These are phyloP conservation scores for Cystofilobasidium ferigula DNA, from an alignment of 768 basidiomycete genomes.

Conservation along the genomic window DNA sequence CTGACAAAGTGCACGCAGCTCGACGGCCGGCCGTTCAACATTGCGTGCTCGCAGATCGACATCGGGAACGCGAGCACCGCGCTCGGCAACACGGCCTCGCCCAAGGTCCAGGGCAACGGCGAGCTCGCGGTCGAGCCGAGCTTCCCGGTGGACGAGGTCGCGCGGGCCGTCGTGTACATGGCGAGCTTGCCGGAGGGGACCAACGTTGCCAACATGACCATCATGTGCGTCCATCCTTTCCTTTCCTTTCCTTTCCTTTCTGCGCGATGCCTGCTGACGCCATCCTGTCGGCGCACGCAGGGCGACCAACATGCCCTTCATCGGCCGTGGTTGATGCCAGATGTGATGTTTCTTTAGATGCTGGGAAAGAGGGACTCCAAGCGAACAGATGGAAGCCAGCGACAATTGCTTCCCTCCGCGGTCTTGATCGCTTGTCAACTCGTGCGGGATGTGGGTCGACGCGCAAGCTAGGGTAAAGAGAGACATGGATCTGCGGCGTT, in stretches of 20 bases:
- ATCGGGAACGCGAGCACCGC: conserved; percentile 46
- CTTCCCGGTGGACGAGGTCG: conserved; percentile 64
- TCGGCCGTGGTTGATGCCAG: conserved; percentile 47
- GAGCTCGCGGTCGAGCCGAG: conserved; percentile 39
- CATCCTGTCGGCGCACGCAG: conserved; percentile 31
- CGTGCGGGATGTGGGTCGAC: too few species aligned
- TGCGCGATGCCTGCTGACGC: background rate
- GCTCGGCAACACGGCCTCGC: conserved; percentile 10
- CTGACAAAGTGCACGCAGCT: conserved; percentile 65
- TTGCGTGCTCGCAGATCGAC: conserved; percentile 71
- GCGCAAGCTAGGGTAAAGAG: too few species aligned
- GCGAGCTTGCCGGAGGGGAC: conserved; percentile 58
- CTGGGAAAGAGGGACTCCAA: too few species aligned
- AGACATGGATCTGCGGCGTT: too few species aligned
- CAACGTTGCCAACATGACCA: conserved; percentile 58
- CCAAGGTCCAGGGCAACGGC: background rate
- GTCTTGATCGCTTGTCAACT: too few species aligned
- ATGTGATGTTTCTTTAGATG: too few species aligned
- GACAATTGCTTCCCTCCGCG: too few species aligned
- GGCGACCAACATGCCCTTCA: conserved; percentile 45
- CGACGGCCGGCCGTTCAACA: conserved; percentile 61
- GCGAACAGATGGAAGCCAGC: too few species aligned
- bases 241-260: background rate
- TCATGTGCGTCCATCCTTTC: conserved; percentile 51
- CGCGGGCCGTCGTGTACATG: conserved; percentile 57